A percentile compares a stretch with the other conserved stretches of the same genome.
phyloP scores from a whole-genome alignment of 2,329 filamentous ascomycete genomes.

The Lasiodiplodia gonubiensis region DNA sequence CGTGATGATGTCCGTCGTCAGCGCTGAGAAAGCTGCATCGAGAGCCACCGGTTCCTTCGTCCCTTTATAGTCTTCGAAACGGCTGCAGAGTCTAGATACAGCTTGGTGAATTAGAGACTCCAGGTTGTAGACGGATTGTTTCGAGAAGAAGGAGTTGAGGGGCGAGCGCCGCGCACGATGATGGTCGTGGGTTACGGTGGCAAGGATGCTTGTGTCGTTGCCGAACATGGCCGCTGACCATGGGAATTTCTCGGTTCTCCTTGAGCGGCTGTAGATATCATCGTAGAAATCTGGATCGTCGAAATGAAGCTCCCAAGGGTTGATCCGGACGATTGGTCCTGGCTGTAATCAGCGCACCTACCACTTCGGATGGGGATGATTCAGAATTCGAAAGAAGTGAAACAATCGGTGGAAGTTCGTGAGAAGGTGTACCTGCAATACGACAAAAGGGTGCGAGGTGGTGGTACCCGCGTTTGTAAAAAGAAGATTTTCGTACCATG shows the following conservation, averaged over 20 bases:
- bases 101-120: constrained; percentile 32
- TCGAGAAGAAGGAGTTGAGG: constrained; percentile 37
- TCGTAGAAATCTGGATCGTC: constrained; percentile 32
- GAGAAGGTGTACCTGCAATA: neutral
- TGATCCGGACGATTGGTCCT: constrained; percentile 32
- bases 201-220: constrained; percentile 15
- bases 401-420: too few relatives aligned
- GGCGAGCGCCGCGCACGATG: constrained; percentile 34
- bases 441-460: too few relatives aligned
- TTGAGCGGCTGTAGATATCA: constrained; percentile 12
- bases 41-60: constrained; percentile 21
- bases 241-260: constrained; percentile 30
- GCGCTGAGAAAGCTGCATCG: constrained; percentile 25
- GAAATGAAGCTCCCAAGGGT: constrained; percentile 33
- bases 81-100: constrained; percentile 34
- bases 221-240: constrained; percentile 32
- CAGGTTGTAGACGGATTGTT: constrained; percentile 33
- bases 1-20: constrained; percentile 32
- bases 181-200: constrained; percentile 33
- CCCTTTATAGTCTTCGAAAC: constrained; percentile 25
- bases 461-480: too few relatives aligned
- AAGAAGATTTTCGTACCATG: constrained; percentile 30
- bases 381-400: too few relatives aligned
- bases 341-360: neutral
- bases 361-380: too few relatives aligned